Evolutionary conservation across 768 basidiomycete species (phyloP), one percentile per base, ranked within the genome.

Genomic region (Xerocomus potaroensis): DNA sequence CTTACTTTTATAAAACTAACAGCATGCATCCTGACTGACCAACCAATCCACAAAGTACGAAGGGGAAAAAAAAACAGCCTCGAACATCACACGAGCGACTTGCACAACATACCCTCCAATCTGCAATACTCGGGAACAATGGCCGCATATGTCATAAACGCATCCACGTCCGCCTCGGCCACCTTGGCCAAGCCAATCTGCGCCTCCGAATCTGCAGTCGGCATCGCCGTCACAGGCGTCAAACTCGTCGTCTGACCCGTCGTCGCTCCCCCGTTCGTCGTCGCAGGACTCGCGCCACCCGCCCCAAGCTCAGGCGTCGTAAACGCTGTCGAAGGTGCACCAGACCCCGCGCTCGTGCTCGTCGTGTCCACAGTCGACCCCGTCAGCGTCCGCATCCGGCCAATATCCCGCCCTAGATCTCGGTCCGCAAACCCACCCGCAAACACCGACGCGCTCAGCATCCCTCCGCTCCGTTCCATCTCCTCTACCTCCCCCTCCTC

Each of bases 121-220:
- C 90, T 72, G 69, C 78, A 81, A 63, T 81, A 91, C 68, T 92
- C 90, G 22, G 87, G 85, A 15, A 91, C 84, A 61, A 91, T 85
- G 29, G 87, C 80, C 16, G 88, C 87, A 61, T 92, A 92, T 0
- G 84, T 79, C 80, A 88, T 78, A 66, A 90, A 90, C 45, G 88
- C 83, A 64, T 92, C 90, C 43, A 80, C 68, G 61, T 92, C 90
- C 12, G 89, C 80, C 49, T 90, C 87, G 0, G 90, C 88, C 6
- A 91, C 83, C 65, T 89, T 90, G 26, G 80, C 83, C 38, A 91
- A 65, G 14, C 90, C 90, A 27, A 84, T 71, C 66, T 87, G 85
- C 26, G 78, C 72, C 67, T 91, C 89, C 14, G 74, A 71, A 50
- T 90, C 87, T 3, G 75, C 71, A 1, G 88, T 90, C 14, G 80